Evolutionary conservation across 139 green algal genomes (phyloP).

Genomic region (Trebouxia sp.): DNA sequence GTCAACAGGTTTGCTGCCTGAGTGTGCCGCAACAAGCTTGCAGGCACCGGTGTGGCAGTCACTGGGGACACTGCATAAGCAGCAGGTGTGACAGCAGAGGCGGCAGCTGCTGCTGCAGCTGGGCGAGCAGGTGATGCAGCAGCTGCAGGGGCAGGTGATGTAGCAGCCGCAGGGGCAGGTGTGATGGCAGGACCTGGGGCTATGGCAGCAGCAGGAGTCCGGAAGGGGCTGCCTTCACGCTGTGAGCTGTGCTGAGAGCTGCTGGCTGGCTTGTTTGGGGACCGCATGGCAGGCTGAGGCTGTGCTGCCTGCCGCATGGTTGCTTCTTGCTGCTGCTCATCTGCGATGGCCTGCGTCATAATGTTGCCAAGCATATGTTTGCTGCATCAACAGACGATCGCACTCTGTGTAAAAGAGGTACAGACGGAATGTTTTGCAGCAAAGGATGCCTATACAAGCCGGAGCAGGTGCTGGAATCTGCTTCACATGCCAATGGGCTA

Average conservation of each 20-base stretch:
- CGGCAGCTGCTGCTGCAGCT: not conserved
- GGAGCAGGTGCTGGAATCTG: too few relatives aligned
- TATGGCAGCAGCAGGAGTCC: not conserved
- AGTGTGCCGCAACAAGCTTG: conserved; percentile 14
- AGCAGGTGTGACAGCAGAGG: not conserved
- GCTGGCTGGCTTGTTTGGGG: not conserved
- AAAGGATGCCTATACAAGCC: too few relatives aligned
- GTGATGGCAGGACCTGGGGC: not conserved
- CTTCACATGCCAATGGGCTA: not conserved
- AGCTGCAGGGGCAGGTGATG: not conserved
- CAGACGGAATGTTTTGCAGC: too few relatives aligned
- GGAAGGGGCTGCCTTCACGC: not conserved
- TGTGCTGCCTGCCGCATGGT: not conserved
- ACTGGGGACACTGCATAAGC: not conserved
- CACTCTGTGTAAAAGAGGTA: too few relatives aligned
- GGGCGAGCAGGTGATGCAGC: not conserved
- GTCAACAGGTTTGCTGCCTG: conserved; percentile 30
- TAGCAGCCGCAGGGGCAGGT: not conserved
- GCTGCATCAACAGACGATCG: not conserved
- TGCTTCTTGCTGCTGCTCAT: conserved; percentile 8
- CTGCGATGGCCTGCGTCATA: conserved; percentile 9
- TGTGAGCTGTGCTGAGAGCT: not conserved
- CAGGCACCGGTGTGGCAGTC: not conserved
- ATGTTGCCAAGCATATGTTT: not conserved
- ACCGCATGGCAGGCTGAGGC: not conserved